Conservation (phyloP, 192 early-diverging fungal genomes). For the Backusella macrospora region DNA sequence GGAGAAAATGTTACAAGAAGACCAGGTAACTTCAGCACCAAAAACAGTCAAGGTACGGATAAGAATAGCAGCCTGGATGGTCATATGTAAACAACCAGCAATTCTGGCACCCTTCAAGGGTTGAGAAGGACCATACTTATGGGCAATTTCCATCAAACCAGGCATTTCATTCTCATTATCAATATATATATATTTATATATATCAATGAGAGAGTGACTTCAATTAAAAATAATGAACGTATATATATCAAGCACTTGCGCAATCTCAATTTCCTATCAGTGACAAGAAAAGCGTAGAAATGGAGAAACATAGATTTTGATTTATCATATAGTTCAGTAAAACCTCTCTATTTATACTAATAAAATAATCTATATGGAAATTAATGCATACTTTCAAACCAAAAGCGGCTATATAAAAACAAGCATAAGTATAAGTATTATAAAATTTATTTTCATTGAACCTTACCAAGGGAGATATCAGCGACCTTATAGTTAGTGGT, state of each 20-base stretch:
- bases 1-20: slow-evolving; percentile 82
- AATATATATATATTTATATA: not conserved
- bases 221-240: not conserved
- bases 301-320: not conserved
- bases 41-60: slow-evolving; percentile 95
- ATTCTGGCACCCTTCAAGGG: slow-evolving; percentile 95
- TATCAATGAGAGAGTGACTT: not conserved
- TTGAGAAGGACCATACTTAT: slow-evolving; percentile 88
- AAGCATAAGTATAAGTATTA: not conserved
- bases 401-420: slow-evolving; percentile 69
- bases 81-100: slow-evolving; percentile 99
- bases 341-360: no score
- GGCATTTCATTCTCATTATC: slow-evolving; percentile 98
- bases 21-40: slow-evolving; percentile 89
- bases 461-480: slow-evolving; percentile 91
- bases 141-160: slow-evolving; percentile 92
- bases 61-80: slow-evolving; percentile 97
- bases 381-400: slow-evolving; percentile 92
- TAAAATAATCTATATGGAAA: not conserved
- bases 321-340: not conserved
- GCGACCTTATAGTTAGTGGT: slow-evolving; percentile 61
- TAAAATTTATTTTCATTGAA: slow-evolving; percentile 36
- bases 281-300: slow-evolving; percentile 73
- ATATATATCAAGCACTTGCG: slow-evolving; percentile 16
- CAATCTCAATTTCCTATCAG: slow-evolving; percentile 79